Percentiles rank a stretch among this genome's conserved stretches.
phyloP scores from a whole-genome alignment of 1,139 yeast species.

The Zhuliangozyma blackwelliae region DNA sequence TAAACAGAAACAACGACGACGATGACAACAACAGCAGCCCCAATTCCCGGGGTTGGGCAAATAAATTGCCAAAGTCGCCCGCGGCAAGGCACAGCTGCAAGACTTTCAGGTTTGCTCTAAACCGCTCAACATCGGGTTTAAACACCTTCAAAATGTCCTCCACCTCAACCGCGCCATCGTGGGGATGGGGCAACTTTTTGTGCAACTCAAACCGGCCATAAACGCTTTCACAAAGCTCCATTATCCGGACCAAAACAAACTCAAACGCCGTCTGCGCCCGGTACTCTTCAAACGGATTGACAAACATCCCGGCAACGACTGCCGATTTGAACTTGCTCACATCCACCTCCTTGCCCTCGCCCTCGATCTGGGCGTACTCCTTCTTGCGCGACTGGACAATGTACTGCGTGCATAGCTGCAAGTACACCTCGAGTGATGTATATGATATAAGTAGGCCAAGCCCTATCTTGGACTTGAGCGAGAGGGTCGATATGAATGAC shows the following conservation, averaged over 20 bases:
- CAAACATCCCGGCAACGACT: constrained; percentile 72
- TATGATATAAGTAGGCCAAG: constrained; percentile 58
- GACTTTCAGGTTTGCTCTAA: constrained; percentile 25
- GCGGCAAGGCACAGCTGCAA: constrained; percentile 24
- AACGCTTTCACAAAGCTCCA: constrained; percentile 63
- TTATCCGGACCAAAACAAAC: constrained; percentile 64
- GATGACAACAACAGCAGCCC: constrained; percentile 1
- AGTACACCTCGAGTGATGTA: constrained; percentile 63
- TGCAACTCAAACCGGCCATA: constrained; percentile 53
- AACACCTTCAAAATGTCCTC: constrained; percentile 54
- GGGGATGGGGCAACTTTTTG: constrained; percentile 39
- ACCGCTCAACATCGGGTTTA: constrained; percentile 53
- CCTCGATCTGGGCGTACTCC: constrained; percentile 21
- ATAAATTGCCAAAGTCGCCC: constrained; percentile 17
- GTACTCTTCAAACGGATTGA: constrained; percentile 89
- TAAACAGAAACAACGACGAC: constrained; percentile 1
- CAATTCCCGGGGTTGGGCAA: constrained; percentile 1
- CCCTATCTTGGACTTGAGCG: constrained; percentile 37
- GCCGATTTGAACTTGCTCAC: constrained; percentile 42
- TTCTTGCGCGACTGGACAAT: constrained; percentile 53
- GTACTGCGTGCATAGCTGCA: constrained; percentile 51
- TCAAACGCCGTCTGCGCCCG: constrained; percentile 87
- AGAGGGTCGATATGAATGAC: constrained; percentile 10
- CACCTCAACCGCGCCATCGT: constrained; percentile 41
- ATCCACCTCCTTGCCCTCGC: constrained; percentile 16